These are phyloP conservation scores for Scedosporium dehoogii DNA, from an alignment of 2,329 filamentous ascomycete species.

Conservation along the genomic window DNA sequence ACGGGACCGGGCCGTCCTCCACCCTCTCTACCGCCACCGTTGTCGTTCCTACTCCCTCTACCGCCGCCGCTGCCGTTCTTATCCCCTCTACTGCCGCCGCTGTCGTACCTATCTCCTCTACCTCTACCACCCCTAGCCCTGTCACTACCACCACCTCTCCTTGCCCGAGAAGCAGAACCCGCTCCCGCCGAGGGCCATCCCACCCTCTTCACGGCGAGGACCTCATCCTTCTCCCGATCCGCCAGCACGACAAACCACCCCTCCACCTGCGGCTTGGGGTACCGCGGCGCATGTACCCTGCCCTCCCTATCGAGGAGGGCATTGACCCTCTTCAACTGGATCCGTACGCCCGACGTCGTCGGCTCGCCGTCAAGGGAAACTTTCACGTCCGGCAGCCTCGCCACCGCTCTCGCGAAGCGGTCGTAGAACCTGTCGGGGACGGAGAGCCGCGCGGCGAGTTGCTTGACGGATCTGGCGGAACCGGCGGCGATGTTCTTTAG, in stretches of 20 bases:
- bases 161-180: neutral
- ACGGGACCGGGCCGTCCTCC: conserved; percentile 34
- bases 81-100: conserved; percentile 4
- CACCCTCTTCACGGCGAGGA: conserved; percentile 78
- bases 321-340: conserved; percentile 60
- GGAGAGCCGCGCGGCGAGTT: conserved; percentile 39
- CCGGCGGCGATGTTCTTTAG: conserved; percentile 28
- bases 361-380: conserved; percentile 47
- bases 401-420: conserved; percentile 48
- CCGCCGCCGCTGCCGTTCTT: neutral
- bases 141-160: conserved; percentile 11
- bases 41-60: conserved; percentile 12
- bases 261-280: conserved; percentile 90
- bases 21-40: conserved; percentile 13
- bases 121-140: conserved; percentile 9
- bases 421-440: conserved; percentile 33
- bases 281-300: conserved; percentile 75
- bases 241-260: conserved; percentile 82
- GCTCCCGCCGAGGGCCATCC: conserved; percentile 48
- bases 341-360: conserved; percentile 37
- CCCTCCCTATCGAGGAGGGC: conserved; percentile 53
- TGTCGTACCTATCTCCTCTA: conserved; percentile 7
- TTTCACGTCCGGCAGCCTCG: conserved; percentile 58
- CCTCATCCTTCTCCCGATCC: conserved; percentile 57
- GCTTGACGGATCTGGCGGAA: conserved; percentile 8